Percentiles rank a stretch among this genome's conserved stretches.
phyloP scores from a whole-genome alignment of 768 basidiomycete species.

The Exidia glandulosa region DNA sequence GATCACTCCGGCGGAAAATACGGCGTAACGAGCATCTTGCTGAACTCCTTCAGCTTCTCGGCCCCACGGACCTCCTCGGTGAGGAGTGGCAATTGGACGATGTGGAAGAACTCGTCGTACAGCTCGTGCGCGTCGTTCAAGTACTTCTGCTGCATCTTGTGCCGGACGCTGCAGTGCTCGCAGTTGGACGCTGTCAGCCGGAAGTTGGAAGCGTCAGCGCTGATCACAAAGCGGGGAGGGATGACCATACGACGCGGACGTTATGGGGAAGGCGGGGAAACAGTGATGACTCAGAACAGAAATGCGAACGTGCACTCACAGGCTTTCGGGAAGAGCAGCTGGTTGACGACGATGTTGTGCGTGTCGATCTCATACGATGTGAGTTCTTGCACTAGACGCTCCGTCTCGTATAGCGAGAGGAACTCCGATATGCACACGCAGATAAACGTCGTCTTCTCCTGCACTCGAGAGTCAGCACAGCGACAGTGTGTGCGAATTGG shows the following conservation, averaged over 20 bases:
- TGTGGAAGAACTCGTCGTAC: constrained; percentile 98
- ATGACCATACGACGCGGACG: neutral
- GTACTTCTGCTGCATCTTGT: constrained; percentile 99
- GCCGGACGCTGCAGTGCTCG: constrained; percentile 87
- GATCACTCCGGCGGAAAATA: constrained; percentile 38
- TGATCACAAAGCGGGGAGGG: neutral
- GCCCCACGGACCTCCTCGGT: constrained; percentile 97
- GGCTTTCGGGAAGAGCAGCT: constrained; percentile 86
- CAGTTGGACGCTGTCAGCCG: constrained; percentile 68
- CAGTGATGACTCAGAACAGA: neutral
- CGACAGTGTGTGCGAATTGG: neutral
- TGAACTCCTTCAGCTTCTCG: constrained; percentile 86
- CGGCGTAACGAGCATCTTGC: constrained; percentile 80
- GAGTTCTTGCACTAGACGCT: constrained; percentile 92
- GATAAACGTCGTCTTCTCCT: constrained; percentile 99
- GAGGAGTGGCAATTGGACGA: constrained; percentile 81
- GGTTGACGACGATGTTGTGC: constrained; percentile 98
- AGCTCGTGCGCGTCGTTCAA: constrained; percentile 92
- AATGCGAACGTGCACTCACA: constrained; percentile 35
- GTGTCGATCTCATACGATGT: constrained; percentile 94
- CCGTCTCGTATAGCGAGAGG: constrained; percentile 95
- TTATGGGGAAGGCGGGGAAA: neutral
- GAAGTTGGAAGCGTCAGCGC: constrained; percentile 1
- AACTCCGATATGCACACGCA: constrained; percentile 99
- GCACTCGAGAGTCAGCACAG: neutral